Base-by-base conservation (phyloP, 805 yeast species). In the Torulaspora microellipsoides region DNA sequence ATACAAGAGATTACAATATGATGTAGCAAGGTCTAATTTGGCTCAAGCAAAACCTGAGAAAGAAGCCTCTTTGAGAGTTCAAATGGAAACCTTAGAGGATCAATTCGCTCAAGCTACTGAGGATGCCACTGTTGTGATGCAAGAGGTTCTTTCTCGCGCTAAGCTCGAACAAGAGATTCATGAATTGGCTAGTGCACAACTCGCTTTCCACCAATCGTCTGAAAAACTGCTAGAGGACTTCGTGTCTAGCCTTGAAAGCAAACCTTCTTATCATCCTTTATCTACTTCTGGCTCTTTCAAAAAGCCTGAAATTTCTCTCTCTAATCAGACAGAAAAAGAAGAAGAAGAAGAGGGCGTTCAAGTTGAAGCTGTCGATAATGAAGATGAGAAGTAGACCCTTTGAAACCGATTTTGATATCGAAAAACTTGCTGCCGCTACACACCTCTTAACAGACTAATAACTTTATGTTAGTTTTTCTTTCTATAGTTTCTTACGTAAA, bases 81-180 rank as follows among this genome's bases (percentile, higher is more conserved):
- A 80, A 51, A 81, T 87, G 76, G 95, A 87, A 66, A 77, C 81
- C 48, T 80, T 87, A 40, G 96, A 87, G 68, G 96, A 87, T 58
- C 90, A 84, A 58, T 87, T 87, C 64, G 95, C 93, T 36, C 86
- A 85, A 54, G 83, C 90, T 17, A 88, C 88, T 29, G 95, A 87
- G 68, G 93, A 84, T 58, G 93, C 95, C 31, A 87, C 86, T 42
- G 70, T 80, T 31, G 78, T 83, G 47, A 83, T 87, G 90, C 86
- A 82, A 69, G 81, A 82, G 60, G 90, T 84, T 25, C 76, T 87
- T 52, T 81, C 81, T 45, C 73, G 80, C 43, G 80, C 89, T 15
- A 76, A 79, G 54, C 83, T 89, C 13, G 71, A 85, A 53, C 75
- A 78, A 40, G 82, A 81, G 61, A 68, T 86, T 46, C 71, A 74